Percentiles rank a stretch among this genome's conserved stretches.
Conservation (phyloP, 1,284 basidiomycete species). For the Ganoderma resinaceum region DNA sequence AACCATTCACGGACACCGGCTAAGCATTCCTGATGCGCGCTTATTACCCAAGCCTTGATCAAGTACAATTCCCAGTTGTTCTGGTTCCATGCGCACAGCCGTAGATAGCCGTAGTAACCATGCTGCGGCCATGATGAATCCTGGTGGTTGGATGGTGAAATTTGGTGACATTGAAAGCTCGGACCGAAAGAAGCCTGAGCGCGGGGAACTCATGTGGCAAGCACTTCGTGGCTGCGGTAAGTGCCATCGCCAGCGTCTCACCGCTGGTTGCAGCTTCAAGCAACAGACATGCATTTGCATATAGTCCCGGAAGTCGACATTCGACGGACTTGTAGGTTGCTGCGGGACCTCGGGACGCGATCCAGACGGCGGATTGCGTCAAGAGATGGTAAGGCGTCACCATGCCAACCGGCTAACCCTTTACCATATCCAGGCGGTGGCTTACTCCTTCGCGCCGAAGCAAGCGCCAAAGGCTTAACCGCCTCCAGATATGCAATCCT, state of each 20-base stretch:
- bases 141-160: not conserved
- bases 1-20: not conserved
- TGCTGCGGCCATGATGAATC: not conserved
- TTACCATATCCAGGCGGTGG: slow-evolving; percentile 4
- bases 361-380: not conserved
- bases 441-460: not conserved
- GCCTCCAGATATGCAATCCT: no score
- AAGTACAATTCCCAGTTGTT: not conserved
- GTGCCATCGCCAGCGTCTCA: not conserved
- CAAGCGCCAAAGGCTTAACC: slow-evolving; percentile 3
- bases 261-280: not conserved
- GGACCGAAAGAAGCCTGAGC: not conserved
- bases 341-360: not conserved
- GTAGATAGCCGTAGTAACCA: not conserved
- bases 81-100: not conserved
- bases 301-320: not conserved
- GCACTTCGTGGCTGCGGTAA: not conserved
- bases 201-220: not conserved
- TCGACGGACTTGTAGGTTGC: not conserved
- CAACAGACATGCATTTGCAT: not conserved
- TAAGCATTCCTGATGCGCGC: not conserved
- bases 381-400: not conserved
- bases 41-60: not conserved
- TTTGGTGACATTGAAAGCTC: not conserved
- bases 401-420: slow-evolving; percentile 5